These are phyloP conservation scores for Bidens hawaiensis DNA, from an alignment of 140 eudicot genomes.

Conservation along the genomic window DNA sequence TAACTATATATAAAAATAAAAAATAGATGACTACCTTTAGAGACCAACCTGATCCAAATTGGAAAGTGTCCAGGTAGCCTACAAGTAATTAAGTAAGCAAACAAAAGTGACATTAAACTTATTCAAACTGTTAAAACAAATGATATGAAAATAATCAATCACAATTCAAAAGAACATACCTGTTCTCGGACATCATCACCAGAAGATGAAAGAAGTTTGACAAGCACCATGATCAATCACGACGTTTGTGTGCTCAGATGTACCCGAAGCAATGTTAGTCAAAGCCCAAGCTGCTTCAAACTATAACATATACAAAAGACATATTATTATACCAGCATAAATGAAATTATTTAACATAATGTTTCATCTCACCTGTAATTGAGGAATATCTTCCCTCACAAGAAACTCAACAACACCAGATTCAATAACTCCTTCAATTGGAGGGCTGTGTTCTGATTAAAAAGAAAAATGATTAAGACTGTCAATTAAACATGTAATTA, in stretches of 20 bases:
- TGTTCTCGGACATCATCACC: conserved; percentile 82
- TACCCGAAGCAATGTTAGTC: conserved; percentile 81
- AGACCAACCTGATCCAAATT: conserved; percentile 53
- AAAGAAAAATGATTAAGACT: too few relatives aligned
- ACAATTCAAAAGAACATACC: conserved; percentile 29
- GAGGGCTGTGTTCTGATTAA: conserved; percentile 68
- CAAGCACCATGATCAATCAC: conserved; percentile 83
- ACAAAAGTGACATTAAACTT: not conserved
- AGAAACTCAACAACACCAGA: conserved; percentile 87
- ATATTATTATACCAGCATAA: not conserved
- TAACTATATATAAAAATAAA: too few relatives aligned
- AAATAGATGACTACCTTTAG: not conserved
- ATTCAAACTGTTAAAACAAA: not conserved
- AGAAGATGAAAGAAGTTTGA: conserved; percentile 64
- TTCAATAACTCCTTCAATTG: conserved; percentile 76
- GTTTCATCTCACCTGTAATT: conserved; percentile 55
- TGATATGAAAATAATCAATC: not conserved
- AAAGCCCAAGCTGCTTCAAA: conserved; percentile 86
- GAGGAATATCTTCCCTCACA: conserved; percentile 60
- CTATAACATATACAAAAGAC: conserved; percentile 22
- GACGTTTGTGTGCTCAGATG: conserved; percentile 76
- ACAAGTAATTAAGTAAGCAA: not conserved
- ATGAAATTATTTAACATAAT: not conserved
- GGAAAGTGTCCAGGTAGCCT: conserved; percentile 68
- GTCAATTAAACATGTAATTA: not conserved